Conservation (phyloP, 1,139 yeast species). For the Pichia sp. region DNA sequence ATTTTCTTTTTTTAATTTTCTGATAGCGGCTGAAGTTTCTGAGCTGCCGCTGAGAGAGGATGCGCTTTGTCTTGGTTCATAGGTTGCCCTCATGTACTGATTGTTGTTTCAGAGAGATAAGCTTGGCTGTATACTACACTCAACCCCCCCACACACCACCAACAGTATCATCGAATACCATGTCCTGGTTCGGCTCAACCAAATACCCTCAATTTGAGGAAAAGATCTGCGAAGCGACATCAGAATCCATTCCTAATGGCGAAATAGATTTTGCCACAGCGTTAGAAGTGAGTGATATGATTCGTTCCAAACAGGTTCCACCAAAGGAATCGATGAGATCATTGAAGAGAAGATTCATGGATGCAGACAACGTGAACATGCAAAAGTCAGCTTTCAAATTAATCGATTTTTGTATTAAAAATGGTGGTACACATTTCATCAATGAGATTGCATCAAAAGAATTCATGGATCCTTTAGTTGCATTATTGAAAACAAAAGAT, state of each 20-base stretch:
- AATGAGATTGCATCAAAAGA: slow-evolving; percentile 81
- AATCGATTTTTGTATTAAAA: slow-evolving; percentile 85
- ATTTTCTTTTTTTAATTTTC: no score
- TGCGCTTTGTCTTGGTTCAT: no score
- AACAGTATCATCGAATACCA: slow-evolving; percentile 25
- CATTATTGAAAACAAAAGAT: slow-evolving; percentile 35
- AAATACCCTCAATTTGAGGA: slow-evolving; percentile 54
- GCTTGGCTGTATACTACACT: no score
- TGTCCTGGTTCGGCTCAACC: slow-evolving; percentile 63
- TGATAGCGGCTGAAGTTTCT: no score
- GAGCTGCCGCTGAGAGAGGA: no score
- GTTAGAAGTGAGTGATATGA: slow-evolving; percentile 84
- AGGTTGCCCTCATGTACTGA: no score
- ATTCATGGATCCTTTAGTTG: slow-evolving; percentile 73
- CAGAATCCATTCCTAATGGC: slow-evolving; percentile 89
- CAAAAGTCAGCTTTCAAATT: slow-evolving; percentile 73
- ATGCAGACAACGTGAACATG: slow-evolving; percentile 65
- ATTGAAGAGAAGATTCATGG: slow-evolving; percentile 69
- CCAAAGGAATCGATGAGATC: slow-evolving; percentile 85
- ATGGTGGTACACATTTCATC: slow-evolving; percentile 87
- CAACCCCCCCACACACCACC: no score
- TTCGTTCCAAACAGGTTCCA: slow-evolving; percentile 79
- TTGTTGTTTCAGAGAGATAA: no score
- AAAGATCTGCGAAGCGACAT: slow-evolving; percentile 75
- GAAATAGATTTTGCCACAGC: slow-evolving; percentile 80